A percentile compares a stretch with the other conserved stretches of the same genome.
Conservation (phyloP, 2,329 filamentous ascomycete species). For the Ophiocordyceps robertsii region DNA sequence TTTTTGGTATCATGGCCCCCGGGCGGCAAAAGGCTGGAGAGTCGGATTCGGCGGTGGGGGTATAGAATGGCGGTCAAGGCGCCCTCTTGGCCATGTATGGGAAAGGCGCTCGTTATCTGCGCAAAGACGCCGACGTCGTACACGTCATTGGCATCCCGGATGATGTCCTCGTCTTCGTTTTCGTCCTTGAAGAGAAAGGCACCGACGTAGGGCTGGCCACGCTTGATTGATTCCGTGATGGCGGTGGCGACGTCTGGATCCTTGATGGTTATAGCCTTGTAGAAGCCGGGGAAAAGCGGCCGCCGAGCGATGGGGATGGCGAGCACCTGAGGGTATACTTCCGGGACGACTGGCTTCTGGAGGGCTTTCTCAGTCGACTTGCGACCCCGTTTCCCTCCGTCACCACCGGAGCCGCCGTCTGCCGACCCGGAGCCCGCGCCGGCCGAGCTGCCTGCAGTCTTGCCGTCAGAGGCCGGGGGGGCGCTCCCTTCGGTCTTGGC, state of each 20-base stretch:
- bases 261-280: conserved; percentile 95
- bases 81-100: conserved; percentile 72
- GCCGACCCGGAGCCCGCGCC: conserved; percentile 33
- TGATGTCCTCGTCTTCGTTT: conserved; percentile 83
- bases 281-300: conserved; percentile 92
- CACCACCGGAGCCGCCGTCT: conserved; percentile 41
- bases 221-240: conserved; percentile 92
- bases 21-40: conserved; percentile 71
- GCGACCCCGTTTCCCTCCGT: conserved; percentile 58
- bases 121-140: conserved; percentile 96
- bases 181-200: conserved; percentile 97
- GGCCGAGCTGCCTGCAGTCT: conserved; percentile 38
- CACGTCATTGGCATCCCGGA: conserved; percentile 80
- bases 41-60: conserved; percentile 84
- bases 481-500: conserved; percentile 27
- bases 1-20: conserved; percentile 36
- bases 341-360: conserved; percentile 79
- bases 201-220: conserved; percentile 92
- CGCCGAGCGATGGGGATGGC: conserved; percentile 91
- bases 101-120: conserved; percentile 93
- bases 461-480: conserved; percentile 34
- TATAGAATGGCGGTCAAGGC: conserved; percentile 89
- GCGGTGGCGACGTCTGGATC: conserved; percentile 84
- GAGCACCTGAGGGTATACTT: conserved; percentile 95
- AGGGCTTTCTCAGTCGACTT: conserved; percentile 64